phyloP scores from a whole-genome alignment of 805 yeast species.

The Wickerhamiella musiphila region DNA sequence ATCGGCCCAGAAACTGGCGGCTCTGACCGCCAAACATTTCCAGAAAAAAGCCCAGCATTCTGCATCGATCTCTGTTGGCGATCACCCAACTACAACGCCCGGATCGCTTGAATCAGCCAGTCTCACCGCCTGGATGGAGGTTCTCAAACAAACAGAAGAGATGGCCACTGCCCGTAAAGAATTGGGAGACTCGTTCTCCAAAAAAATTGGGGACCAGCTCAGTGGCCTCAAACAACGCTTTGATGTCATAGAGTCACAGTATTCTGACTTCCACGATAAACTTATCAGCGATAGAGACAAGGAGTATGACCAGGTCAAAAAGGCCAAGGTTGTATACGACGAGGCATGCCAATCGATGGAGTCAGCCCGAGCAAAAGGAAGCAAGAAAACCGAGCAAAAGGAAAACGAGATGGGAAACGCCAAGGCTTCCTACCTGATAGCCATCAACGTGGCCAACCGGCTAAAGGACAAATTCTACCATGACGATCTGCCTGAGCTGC shows the following conservation, averaged over 20 bases:
- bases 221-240: slow-evolving; percentile 35
- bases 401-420: slow-evolving; percentile 69
- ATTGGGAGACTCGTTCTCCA: slow-evolving; percentile 41
- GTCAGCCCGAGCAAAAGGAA: slow-evolving; percentile 53
- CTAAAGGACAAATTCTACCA: slow-evolving; percentile 82
- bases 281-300: slow-evolving; percentile 30
- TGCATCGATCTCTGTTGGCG: slow-evolving; percentile 70
- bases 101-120: slow-evolving; percentile 85
- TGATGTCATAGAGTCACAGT: slow-evolving; percentile 35
- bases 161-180: slow-evolving; percentile 49
- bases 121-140: slow-evolving; percentile 78
- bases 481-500: slow-evolving; percentile 81
- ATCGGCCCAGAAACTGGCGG: slow-evolving; percentile 49
- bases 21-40: slow-evolving; percentile 49
- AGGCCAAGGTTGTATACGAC: slow-evolving; percentile 65
- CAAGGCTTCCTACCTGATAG: slow-evolving; percentile 71
- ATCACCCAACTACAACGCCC: slow-evolving; percentile 76
- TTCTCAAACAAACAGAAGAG: slow-evolving; percentile 65
- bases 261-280: slow-evolving; percentile 43
- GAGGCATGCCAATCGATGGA: slow-evolving; percentile 68
- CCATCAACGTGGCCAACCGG: slow-evolving; percentile 71
- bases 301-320: slow-evolving; percentile 38
- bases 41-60: slow-evolving; percentile 57
- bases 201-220: slow-evolving; percentile 46
- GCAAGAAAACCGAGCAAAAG: slow-evolving; percentile 44